Conservation (phyloP, 2,329 filamentous ascomycete genomes). For the Ophiosphaerella herpotricha region DNA sequence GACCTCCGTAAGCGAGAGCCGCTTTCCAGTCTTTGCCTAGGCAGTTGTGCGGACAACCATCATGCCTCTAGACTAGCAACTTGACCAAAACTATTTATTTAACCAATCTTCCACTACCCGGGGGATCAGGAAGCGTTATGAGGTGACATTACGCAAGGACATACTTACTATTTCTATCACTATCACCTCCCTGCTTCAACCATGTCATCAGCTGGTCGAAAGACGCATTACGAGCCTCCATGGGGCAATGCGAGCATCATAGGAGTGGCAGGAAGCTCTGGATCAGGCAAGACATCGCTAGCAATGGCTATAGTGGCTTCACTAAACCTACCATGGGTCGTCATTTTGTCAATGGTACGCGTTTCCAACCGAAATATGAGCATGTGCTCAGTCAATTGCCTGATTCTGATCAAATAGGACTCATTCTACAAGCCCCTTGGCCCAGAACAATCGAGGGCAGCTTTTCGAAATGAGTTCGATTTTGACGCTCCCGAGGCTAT, state of each 20-base stretch:
- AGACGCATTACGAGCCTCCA: slow-evolving; percentile 83
- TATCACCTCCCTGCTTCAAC: slow-evolving; percentile 1
- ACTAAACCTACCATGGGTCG: slow-evolving; percentile 94
- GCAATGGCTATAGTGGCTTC: slow-evolving; percentile 88
- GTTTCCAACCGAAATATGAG: slow-evolving; percentile 10
- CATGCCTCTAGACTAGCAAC: slow-evolving; percentile 6
- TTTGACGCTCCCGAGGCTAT: slow-evolving; percentile 94
- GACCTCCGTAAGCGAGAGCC: slow-evolving; percentile 21
- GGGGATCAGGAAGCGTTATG: slow-evolving; percentile 10
- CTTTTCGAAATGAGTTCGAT: slow-evolving; percentile 91
- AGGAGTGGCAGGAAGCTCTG: slow-evolving; percentile 91
- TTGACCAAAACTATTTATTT: slow-evolving; percentile 20
- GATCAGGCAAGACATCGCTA: slow-evolving; percentile 92
- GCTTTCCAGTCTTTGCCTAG: slow-evolving; percentile 16
- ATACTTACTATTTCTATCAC: background rate
- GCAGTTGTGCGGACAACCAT: slow-evolving; percentile 9
- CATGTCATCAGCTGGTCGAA: slow-evolving; percentile 30
- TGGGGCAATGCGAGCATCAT: slow-evolving; percentile 98
- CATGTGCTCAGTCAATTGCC: slow-evolving; percentile 29
- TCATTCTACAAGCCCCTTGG: slow-evolving; percentile 95
- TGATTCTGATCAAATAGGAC: slow-evolving; percentile 63
- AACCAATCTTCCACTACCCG: slow-evolving; percentile 10
- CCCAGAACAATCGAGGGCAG: slow-evolving; percentile 75
- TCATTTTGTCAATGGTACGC: slow-evolving; percentile 90
- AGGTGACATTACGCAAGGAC: background rate